These are phyloP conservation scores for Fraxinus greggii DNA, from an alignment of 305 asterid species.

Conservation along the genomic window DNA sequence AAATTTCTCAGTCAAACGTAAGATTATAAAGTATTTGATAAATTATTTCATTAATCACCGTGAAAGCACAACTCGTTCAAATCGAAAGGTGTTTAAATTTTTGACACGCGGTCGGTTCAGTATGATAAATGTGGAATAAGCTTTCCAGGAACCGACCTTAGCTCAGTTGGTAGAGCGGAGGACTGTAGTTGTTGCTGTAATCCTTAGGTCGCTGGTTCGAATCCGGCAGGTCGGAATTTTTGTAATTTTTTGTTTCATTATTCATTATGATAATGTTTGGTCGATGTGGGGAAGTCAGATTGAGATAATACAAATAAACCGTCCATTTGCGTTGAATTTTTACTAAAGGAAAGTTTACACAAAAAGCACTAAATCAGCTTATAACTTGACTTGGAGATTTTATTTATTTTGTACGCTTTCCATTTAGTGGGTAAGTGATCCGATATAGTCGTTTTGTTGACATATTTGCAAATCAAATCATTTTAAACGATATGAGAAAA, in stretches of 20 bases:
- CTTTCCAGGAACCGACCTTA: slow-evolving; percentile 96
- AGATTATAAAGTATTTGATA: background rate
- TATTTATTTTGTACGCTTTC: too few species aligned
- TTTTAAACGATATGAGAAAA: background rate
- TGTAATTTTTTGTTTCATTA: background rate
- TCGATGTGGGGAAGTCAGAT: background rate
- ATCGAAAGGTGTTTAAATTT: background rate
- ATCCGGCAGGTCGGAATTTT: slow-evolving; percentile 84
- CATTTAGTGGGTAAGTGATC: too few species aligned
- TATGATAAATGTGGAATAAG: too few species aligned
- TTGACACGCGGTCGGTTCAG: too few species aligned
- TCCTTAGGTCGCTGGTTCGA: slow-evolving; percentile 98
- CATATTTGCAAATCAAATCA: background rate
- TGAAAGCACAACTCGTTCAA: background rate
- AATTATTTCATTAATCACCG: background rate
- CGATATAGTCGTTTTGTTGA: background rate
- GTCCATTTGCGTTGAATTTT: background rate
- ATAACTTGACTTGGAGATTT: background rate
- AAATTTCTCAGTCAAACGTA: background rate
- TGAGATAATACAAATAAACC: background rate
- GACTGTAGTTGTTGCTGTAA: slow-evolving; percentile 74
- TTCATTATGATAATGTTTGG: background rate
- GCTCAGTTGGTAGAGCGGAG: slow-evolving; percentile 99
- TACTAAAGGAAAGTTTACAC: background rate
- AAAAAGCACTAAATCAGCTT: background rate